phyloP scores from a whole-genome alignment of 176 grass and related monocot species.

The Cenchrus purpureus region DNA sequence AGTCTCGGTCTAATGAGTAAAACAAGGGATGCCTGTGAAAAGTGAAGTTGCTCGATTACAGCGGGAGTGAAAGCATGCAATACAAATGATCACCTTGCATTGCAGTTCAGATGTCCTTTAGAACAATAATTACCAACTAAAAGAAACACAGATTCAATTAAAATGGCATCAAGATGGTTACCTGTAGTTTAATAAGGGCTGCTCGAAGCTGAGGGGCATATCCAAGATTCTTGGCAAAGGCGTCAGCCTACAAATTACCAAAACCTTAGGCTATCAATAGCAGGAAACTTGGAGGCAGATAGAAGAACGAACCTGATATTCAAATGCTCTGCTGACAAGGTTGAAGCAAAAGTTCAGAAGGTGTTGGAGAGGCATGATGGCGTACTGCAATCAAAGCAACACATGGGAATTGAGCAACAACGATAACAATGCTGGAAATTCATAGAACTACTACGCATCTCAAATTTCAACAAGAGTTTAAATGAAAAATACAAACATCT shows the following conservation, averaged over 20 bases:
- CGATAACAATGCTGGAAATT: slow-evolving; percentile 14
- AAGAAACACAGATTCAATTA: not conserved
- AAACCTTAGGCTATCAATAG: slow-evolving; percentile 31
- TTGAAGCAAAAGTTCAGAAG: slow-evolving; percentile 88
- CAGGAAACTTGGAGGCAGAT: slow-evolving; percentile 31
- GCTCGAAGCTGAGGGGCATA: slow-evolving; percentile 69
- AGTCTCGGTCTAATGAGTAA: not conserved
- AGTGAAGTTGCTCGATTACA: not conserved
- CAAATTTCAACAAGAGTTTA: not conserved
- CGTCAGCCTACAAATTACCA: slow-evolving; percentile 76
- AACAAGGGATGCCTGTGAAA: not conserved
- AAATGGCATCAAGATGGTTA: slow-evolving; percentile 37
- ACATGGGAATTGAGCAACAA: slow-evolving; percentile 12
- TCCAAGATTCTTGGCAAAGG: slow-evolving; percentile 96
- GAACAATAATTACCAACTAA: not conserved
- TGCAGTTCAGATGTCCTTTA: not conserved
- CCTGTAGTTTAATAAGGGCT: slow-evolving; percentile 91
- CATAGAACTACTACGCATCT: not conserved
- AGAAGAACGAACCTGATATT: slow-evolving; percentile 84
- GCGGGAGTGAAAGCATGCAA: not conserved
- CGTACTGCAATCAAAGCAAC: slow-evolving; percentile 66
- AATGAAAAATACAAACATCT: slow-evolving; percentile 24
- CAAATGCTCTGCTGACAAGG: slow-evolving; percentile 94
- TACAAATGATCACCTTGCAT: slow-evolving; percentile 5
- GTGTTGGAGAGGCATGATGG: slow-evolving; percentile 91